These are phyloP conservation scores for Podaxis sp. DNA, from an alignment of 768 basidiomycete genomes.

Conservation along the genomic window DNA sequence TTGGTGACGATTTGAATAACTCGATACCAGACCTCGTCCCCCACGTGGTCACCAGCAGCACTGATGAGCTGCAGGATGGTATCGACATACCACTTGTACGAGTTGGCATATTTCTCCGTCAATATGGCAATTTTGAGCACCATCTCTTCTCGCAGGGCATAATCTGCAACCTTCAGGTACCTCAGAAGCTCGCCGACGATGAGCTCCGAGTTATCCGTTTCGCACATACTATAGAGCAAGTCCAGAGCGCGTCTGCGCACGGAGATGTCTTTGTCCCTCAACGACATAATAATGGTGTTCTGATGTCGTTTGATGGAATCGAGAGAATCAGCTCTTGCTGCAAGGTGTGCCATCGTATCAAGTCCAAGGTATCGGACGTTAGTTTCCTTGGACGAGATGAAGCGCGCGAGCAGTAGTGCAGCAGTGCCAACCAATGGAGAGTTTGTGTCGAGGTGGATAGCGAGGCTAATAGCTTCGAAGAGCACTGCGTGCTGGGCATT, in stretches of 20 bases:
- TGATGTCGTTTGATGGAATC: constrained; percentile 94
- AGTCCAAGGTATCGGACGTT: constrained; percentile 97
- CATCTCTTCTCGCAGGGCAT: constrained; percentile 96
- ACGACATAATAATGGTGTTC: constrained; percentile 87
- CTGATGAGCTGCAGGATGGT: constrained; percentile 95
- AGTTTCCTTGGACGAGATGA: constrained; percentile 97
- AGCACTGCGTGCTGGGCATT: constrained; percentile 98
- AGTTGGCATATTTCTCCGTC: constrained; percentile 97
- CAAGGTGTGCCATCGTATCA: constrained; percentile 98
- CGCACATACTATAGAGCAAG: constrained; percentile 98
- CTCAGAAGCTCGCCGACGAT: constrained; percentile 94
- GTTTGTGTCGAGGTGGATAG: constrained; percentile 91
- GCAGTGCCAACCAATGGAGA: constrained; percentile 86
- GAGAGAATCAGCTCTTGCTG: constrained; percentile 87
- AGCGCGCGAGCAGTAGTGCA: constrained; percentile 86
- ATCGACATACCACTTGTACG: constrained; percentile 99
- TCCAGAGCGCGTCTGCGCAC: constrained; percentile 93
- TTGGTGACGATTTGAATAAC: constrained; percentile 98
- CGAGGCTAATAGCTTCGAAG: constrained; percentile 95
- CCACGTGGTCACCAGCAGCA: constrained; percentile 96
- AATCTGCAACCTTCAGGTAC: constrained; percentile 95
- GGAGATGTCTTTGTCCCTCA: constrained; percentile 96
- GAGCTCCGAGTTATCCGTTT: constrained; percentile 91
- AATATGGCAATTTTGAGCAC: constrained; percentile 97
- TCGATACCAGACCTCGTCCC: constrained; percentile 99